Evolutionary conservation across 2,329 filamentous ascomycete species (phyloP).

Genomic region (Thielaviopsis populi): DNA sequence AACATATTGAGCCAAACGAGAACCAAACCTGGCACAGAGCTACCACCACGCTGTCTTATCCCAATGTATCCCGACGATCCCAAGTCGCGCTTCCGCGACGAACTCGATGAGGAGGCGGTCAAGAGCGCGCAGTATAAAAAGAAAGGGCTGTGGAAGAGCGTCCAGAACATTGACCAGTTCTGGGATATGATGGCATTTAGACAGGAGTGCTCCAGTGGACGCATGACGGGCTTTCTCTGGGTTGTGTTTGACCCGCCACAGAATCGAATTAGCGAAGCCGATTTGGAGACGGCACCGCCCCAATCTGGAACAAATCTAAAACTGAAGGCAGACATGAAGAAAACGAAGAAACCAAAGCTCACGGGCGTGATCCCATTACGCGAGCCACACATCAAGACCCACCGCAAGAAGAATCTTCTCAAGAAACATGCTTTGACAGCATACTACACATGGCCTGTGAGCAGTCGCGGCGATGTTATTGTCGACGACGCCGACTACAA

Average conservation of each 20-base stretch:
- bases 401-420: conserved; percentile 33
- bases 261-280: conserved; percentile 9
- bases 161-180: conserved; percentile 75
- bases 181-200: conserved; percentile 98
- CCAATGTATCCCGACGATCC: conserved; percentile 91
- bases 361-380: conserved; percentile 48
- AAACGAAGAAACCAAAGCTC: conserved; percentile 34
- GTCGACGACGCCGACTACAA: conserved; percentile 51
- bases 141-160: conserved; percentile 63
- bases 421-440: conserved; percentile 38
- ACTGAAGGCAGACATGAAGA: conserved; percentile 23
- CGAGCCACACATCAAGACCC: conserved; percentile 48
- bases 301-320: not conserved
- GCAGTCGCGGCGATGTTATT: conserved; percentile 47
- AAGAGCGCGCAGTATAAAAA: conserved; percentile 39
- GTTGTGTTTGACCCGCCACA: conserved; percentile 54
- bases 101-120: conserved; percentile 70
- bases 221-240: conserved; percentile 91
- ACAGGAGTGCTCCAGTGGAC: conserved; percentile 86
- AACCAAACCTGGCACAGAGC: conserved; percentile 36
- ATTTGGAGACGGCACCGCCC: conserved; percentile 14
- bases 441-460: conserved; percentile 50
- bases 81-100: conserved; percentile 75
- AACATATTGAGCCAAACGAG: conserved; percentile 47
- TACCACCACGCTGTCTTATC: conserved; percentile 70